Evolutionary conservation across 257 asterid genomes (phyloP), one percentile per base, ranked within the genome.

Genomic region (Jacaranda copaia): DNA sequence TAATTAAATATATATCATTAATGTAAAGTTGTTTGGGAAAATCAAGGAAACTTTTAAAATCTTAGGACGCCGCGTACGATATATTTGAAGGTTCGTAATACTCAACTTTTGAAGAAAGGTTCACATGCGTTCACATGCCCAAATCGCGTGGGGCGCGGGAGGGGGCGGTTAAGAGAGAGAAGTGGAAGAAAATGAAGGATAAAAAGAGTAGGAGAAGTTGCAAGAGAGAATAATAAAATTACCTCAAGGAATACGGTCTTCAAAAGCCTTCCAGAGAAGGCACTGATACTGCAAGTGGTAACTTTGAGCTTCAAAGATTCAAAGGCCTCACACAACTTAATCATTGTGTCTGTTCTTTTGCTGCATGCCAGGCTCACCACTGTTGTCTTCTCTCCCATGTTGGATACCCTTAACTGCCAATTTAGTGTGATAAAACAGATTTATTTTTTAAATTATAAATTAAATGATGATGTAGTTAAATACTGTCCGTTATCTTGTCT

Each of bases 191-290:
- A 70, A 45, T 32, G 43, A 67, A 39, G 46, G 57, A 38, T 5
- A 2, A 5, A 20, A 65, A 7, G 32, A 66, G 56, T 12, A 25
- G 7, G 15, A 68, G 39, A 20, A 2, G 18, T 5, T 42, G 5
- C 8, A 42, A n/a, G 19, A 43, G 5, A 3, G 8, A 48, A 51
- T 25, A 4, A 15, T 25, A 25, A 40, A 38, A 7, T 12, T 75
- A 92, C 97, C 97, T 92, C 85, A 12, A 92, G 68, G 70, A 92
- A 88, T 4, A 89, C 57, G 8, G 96, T 92, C 79, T 85, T 90
- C 19, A 85, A 82, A 71, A 92, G 84, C 81, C 63, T 87, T 5
- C 88, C 92, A 3, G 92, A 76, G 77, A 87, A 83, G 55, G 89
- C 82, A 78, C 84, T 79, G 67, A 92, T 87, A 58, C 75, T 89